phyloP scores from a whole-genome alignment of 2,329 filamentous ascomycete genomes.

The Chaetothyriales sp. region DNA sequence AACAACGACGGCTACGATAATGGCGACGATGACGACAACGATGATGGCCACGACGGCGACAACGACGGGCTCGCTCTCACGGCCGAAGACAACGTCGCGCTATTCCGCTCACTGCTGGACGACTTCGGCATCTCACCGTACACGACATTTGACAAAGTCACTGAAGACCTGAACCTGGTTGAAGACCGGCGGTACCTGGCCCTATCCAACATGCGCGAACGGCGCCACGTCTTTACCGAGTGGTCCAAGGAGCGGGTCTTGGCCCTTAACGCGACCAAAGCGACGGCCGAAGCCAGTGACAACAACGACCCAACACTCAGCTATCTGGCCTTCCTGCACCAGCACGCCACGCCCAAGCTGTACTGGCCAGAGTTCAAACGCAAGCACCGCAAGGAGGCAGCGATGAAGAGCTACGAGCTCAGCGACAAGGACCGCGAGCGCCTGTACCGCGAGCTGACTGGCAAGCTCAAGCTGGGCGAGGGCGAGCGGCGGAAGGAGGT shows the following conservation, averaged over 20 bases:
- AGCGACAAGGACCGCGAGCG: conserved; percentile 38
- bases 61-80: conserved; percentile 59
- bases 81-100: conserved; percentile 57
- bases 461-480: conserved; percentile 33
- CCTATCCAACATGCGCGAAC: conserved; percentile 63
- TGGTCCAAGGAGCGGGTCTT: conserved; percentile 73
- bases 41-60: conserved; percentile 31
- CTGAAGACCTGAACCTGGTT: conserved; percentile 68
- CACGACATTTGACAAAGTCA: conserved; percentile 77
- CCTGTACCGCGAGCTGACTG: conserved; percentile 34
- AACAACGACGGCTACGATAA: conserved; percentile 62
- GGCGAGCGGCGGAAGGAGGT: conserved; percentile 34
- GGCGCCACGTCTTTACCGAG: conserved; percentile 68
- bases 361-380: conserved; percentile 96
- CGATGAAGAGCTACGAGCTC: conserved; percentile 45
- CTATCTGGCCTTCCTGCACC: conserved; percentile 68
- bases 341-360: conserved; percentile 73
- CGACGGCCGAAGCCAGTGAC: conserved; percentile 28
- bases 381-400: conserved; percentile 68
- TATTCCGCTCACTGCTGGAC: conserved; percentile 77
- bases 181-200: conserved; percentile 80
- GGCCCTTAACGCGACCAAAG: conserved; percentile 53
- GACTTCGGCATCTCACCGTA: conserved; percentile 76
- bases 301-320: conserved; percentile 72
- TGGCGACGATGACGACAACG: conserved; percentile 62